phyloP scores from a whole-genome alignment of 768 basidiomycete species.

The Hygrophoropsis aurantiaca region DNA sequence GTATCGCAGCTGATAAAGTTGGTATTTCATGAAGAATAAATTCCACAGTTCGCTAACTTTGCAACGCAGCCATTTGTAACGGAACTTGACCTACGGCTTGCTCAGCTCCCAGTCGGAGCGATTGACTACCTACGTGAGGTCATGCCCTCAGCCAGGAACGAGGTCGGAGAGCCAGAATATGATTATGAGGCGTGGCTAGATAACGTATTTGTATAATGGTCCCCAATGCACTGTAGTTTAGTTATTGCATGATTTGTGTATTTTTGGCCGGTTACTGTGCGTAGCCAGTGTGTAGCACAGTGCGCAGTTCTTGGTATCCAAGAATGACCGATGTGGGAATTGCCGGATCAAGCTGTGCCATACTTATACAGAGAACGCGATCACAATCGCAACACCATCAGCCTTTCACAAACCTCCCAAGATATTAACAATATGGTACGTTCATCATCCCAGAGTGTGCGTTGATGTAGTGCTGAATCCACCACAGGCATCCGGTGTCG shows the following conservation, averaged over 20 bases:
- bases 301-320: no score
- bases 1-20: constrained; percentile 89
- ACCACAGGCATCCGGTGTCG: constrained; percentile 60
- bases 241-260: no score
- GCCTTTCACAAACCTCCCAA: no score
- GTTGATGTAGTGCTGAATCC: background rate
- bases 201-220: constrained; percentile 62
- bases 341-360: no score
- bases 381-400: no score
- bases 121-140: constrained; percentile 82
- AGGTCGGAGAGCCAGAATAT: constrained; percentile 63
- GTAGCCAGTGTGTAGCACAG: no score
- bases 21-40: constrained; percentile 9
- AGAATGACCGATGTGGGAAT: no score
- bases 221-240: no score
- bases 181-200: constrained; percentile 85
- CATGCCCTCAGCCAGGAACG: constrained; percentile 63
- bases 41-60: constrained; percentile 2
- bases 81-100: constrained; percentile 86
- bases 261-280: no score
- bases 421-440: constrained; percentile 23
- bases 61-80: constrained; percentile 79
- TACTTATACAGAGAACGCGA: no score
- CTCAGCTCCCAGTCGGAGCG: constrained; percentile 70
- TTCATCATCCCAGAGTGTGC: background rate